phyloP scores from a whole-genome alignment of 208 protist genomes.

The Zelonia costaricensis region DNA sequence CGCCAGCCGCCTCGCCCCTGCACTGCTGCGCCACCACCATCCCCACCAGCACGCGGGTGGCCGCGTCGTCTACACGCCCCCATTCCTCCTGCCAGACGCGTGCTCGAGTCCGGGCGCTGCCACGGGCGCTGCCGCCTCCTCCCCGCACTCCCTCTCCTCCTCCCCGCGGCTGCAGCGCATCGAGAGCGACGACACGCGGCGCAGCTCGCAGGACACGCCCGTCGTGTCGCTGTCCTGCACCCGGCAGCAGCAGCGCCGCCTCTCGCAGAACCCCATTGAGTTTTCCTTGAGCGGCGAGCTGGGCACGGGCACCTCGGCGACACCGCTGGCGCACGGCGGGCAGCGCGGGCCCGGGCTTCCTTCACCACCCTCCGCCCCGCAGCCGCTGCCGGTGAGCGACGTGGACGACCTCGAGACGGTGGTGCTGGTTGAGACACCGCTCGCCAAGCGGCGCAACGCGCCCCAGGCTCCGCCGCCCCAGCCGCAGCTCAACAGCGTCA shows the following conservation, averaged over 20 bases:
- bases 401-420: slow-evolving; percentile 20
- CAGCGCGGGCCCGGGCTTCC: slow-evolving; percentile 3
- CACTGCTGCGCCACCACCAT: neutral
- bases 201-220: neutral
- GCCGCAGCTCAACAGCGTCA: neutral
- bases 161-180: neutral
- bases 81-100: neutral
- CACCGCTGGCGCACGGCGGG: neutral
- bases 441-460: neutral
- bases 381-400: too few species aligned
- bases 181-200: neutral
- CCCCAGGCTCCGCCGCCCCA: neutral
- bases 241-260: slow-evolving; percentile 14
- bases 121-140: neutral
- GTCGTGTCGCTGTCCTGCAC: neutral
- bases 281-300: slow-evolving; percentile 16
- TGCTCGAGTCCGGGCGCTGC: too few species aligned
- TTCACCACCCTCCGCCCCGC: neutral
- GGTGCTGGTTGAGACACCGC: slow-evolving; percentile 20
- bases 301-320: neutral
- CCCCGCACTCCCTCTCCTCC: neutral
- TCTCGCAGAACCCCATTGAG: slow-evolving; percentile 15
- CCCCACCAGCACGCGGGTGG: neutral
- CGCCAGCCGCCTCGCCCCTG: slow-evolving; percentile 1
- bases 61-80: neutral